Percentiles rank a stretch among this genome's conserved stretches.
Conservation (phyloP, 2,329 filamentous ascomycete species). For the Fusarium camptoceras region DNA sequence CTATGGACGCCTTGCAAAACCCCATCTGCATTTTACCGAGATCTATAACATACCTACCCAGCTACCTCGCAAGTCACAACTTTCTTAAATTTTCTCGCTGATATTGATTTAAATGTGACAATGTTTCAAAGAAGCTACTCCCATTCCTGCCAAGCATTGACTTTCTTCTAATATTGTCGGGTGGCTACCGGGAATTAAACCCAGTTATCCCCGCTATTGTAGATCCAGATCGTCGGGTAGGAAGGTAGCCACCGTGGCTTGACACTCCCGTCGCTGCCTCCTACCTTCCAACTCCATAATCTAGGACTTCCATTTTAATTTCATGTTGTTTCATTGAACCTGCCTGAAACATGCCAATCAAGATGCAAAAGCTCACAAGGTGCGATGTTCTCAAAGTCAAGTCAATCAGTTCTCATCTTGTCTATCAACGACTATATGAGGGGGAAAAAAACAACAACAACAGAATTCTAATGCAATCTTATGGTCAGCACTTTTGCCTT, state of each 20-base stretch:
- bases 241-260: slow-evolving; percentile 36
- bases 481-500: background rate
- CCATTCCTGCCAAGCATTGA: slow-evolving; percentile 28
- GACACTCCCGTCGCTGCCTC: background rate
- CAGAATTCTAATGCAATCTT: background rate
- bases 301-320: background rate
- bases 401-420: background rate
- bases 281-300: background rate
- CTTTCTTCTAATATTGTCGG: slow-evolving; percentile 19
- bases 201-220: slow-evolving; percentile 18
- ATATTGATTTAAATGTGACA: background rate
- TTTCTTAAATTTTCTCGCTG: background rate
- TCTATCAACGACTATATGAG: background rate
- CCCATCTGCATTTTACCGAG: slow-evolving; percentile 1
- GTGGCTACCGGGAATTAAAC: slow-evolving; percentile 31
- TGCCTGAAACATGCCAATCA: background rate
- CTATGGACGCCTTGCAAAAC: slow-evolving; percentile 1
- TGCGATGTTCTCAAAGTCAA: background rate
- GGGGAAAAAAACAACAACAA: background rate
- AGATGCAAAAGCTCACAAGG: background rate
- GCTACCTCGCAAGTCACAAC: background rate
- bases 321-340: background rate
- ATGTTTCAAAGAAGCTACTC: background rate
- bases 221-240: slow-evolving; percentile 30
- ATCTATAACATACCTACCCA: background rate